Percentiles rank a stretch among this genome's conserved stretches.
These are phyloP conservation scores for Cadophora luteo-olivacea DNA, from an alignment of 2,329 filamentous ascomycete genomes.

Conservation along the genomic window DNA sequence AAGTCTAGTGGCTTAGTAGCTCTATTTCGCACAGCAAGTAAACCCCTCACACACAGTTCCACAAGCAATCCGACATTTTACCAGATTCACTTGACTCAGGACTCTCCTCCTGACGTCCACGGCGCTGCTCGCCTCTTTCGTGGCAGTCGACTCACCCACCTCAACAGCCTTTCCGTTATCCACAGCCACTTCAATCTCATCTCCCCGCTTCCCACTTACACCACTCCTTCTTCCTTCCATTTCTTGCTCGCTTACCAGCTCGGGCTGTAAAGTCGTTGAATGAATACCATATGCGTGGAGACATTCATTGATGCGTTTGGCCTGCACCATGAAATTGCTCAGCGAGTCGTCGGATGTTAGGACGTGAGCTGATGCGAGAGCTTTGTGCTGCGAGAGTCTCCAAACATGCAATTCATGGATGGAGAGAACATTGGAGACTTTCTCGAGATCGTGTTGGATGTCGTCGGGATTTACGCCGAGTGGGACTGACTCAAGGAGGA, in stretches of 20 bases:
- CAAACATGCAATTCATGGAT: conserved; percentile 79
- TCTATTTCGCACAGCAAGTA: conserved; percentile 45
- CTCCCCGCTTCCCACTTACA: conserved; percentile 2
- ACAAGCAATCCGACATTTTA: conserved; percentile 33
- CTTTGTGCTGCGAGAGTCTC: conserved; percentile 73
- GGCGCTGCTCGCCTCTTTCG: neutral
- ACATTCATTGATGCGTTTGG: conserved; percentile 69
- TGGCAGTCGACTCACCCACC: neutral
- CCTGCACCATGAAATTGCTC: conserved; percentile 63
- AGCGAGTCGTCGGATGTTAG: conserved; percentile 65
- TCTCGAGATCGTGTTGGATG: conserved; percentile 72
- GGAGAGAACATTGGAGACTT: conserved; percentile 68
- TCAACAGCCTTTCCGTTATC: neutral
- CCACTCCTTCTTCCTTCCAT: conserved; percentile 13
- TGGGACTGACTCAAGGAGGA: conserved; percentile 72
- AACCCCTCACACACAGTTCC: conserved; percentile 35
- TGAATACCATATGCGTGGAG: conserved; percentile 78
- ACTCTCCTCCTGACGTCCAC: conserved; percentile 14
- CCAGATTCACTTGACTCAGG: conserved; percentile 4
- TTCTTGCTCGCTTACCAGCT: conserved; percentile 47
- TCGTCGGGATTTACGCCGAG: conserved; percentile 64
- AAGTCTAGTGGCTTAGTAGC: neutral
- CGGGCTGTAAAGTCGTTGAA: conserved; percentile 74
- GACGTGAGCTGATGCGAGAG: conserved; percentile 73
- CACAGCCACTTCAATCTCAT: neutral